Evolutionary conservation across 2,329 filamentous ascomycete species (phyloP), one percentile per base, ranked within the genome.

Genomic region (Fusarium coicis): DNA sequence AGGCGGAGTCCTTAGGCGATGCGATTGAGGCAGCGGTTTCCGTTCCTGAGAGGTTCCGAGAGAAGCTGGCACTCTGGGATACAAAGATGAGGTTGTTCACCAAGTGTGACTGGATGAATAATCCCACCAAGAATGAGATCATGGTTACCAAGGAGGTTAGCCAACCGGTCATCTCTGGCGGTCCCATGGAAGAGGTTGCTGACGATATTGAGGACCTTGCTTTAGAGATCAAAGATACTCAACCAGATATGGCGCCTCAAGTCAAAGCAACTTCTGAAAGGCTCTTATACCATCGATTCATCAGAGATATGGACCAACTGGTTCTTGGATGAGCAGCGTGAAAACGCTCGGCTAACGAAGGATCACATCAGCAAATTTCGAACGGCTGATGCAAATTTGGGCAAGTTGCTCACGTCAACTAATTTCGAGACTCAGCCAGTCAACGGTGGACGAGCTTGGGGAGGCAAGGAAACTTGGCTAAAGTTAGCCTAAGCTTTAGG

Each of bases 1-100:
- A 49, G 4, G 15, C 28, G 5, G 21, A 14, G 2, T n/a, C 46
- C 0, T 3, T 23, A 18, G 18, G 32, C 0, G 7, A 32, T 18
- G 28, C 10, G 10, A 23, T 18, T 0, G 15, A n/a, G 15, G 46
- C 46, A 1, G 46, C 46, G 3, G 21, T n/a, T 12, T 10, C 28
- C 1, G 15, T 32, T 2, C 7, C 21, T 10, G 10, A 49, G 28
- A 49, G 21, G 21, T 14, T 12, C 10, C 28, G 46, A 15, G 15
- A 49, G 7, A 32, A 49, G 15, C 8, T 18, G 3, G 32, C 28
- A 2, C 28, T 49, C 7, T 18, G 15, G 0, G 32, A 32, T 9
- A 12, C 21, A 0, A 12, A 49, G 28, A 49, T 32, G 28, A 47
- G 14, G 3, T 1, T 32, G 7, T 5, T 49, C 28, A 18, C 2